Base-by-base conservation (phyloP, 108 stramenopile genomes). In the Discostella pseudostelligera region DNA sequence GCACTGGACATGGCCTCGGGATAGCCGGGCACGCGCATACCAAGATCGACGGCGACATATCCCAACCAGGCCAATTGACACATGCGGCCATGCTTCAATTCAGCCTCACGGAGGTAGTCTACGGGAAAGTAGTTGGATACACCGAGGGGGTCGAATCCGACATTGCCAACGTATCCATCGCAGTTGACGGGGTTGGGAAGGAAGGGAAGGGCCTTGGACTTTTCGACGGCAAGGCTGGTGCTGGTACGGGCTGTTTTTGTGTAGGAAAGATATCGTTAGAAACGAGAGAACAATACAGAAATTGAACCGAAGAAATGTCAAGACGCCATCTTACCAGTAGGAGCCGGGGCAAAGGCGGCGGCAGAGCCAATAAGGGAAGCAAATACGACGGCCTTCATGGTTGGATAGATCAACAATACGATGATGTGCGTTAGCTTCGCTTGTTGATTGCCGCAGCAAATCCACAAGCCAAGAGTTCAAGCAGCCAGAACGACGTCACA, bases 51-150 rank as follows among this genome's bases (percentile, higher is more conserved):
- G 28, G 94, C 89, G 19, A 95, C 85, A 50, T 93, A 93, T 65
- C 97, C 97, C 28, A 88, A 76, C 81, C 89, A 75, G 37, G 95
- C 97, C 57, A 97, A 72, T 89, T 92, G 91, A 69, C 85, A 87
- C 61, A 96, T 86, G 62, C 97, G 97, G 26, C 95, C 93, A 75
- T 97, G 97, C 84, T 96, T 97, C 42, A 97, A 72, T 74, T 97
- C 97, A 35, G 94, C 89, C 80, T 96, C 90, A 32, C 93, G 87
- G 61, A 97, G 81, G 80, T 83, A 96, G 76, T 95, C 94, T 51
- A 94, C 73, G 61, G 92, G 92, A 70, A 96, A 42, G 50, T 83
- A 92, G 57, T 85, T 84, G 11, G 94, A 87, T 80, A 97, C 81
- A 16, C 94, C 84, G 50, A 97, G 80, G 20, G 96, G 96, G 79